Percentiles rank a stretch among this genome's conserved stretches.
Conservation (phyloP, 1,284 basidiomycete species). For the Cutaneotrichosporon spelunceum region DNA sequence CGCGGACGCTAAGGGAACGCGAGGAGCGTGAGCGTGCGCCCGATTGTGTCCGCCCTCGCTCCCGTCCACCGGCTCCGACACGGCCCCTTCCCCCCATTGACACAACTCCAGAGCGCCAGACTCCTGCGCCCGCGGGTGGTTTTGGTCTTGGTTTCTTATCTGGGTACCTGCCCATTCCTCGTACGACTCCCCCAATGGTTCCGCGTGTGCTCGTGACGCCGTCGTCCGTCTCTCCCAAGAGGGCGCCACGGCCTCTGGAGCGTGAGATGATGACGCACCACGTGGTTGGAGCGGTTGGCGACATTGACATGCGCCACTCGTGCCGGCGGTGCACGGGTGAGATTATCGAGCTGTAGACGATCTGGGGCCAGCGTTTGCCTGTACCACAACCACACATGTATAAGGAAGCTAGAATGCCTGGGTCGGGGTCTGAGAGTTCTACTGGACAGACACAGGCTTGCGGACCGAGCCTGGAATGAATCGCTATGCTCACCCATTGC, state of each 20-base stretch:
- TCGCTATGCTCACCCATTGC: too few species aligned
- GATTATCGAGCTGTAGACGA: conserved; percentile 31
- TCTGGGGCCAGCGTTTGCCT: neutral
- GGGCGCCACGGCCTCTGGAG: conserved; percentile 15
- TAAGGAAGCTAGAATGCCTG: neutral
- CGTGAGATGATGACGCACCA: conserved; percentile 14
- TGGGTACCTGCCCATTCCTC: conserved; percentile 21
- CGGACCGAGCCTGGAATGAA: too few species aligned
- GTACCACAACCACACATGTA: conserved; percentile 4
- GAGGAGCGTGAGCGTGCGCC: neutral
- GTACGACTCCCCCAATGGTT: conserved; percentile 12
- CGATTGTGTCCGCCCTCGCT: neutral
- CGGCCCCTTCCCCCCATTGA: neutral
- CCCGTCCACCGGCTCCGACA: neutral
- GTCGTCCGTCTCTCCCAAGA: conserved; percentile 21
- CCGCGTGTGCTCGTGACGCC: conserved; percentile 22
- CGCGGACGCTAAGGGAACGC: neutral
- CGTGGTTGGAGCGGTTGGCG: conserved; percentile 9
- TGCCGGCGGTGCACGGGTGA: conserved; percentile 35
- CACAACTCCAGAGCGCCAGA: conserved; percentile 19
- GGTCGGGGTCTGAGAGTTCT: too few species aligned
- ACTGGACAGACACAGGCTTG: too few species aligned
- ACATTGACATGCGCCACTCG: conserved; percentile 30
- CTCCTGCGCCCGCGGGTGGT: neutral
- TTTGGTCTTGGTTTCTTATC: conserved; percentile 25